Evolutionary conservation across 163 green algal genomes (phyloP).

Genomic region (Chlamydomonas reinhardtii): DNA sequence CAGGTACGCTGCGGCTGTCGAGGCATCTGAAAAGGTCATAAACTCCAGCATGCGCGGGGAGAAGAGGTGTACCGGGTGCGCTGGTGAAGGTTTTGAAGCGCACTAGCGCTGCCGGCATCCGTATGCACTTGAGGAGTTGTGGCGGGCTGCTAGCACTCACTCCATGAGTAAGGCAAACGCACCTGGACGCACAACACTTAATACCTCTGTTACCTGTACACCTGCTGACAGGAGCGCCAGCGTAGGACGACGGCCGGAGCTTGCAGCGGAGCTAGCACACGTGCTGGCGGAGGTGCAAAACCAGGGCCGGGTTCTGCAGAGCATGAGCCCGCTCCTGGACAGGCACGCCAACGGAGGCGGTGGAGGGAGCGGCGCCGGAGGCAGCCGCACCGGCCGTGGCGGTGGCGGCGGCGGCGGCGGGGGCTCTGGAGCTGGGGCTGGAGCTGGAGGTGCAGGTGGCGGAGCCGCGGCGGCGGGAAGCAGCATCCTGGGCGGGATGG

Average conservation of each 20-base stretch:
- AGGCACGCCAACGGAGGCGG: not conserved
- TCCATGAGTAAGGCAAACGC: no score
- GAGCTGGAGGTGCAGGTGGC: no score
- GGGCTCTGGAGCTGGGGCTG: not conserved
- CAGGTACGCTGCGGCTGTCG: no score
- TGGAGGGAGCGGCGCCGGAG: not conserved
- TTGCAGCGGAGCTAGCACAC: not conserved
- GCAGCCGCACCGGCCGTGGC: not conserved
- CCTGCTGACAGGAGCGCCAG: slow-evolving; percentile 12
- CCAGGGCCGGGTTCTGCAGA: slow-evolving; percentile 1
- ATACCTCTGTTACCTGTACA: no score
- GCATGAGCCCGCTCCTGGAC: not conserved
- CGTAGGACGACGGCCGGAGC: not conserved
- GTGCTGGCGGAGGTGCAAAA: slow-evolving; percentile 13
- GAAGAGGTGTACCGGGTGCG: no score
- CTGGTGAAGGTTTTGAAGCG: no score
- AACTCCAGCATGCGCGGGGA: no score
- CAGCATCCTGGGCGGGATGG: slow-evolving; percentile 17
- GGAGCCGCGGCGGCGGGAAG: not conserved
- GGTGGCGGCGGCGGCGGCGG: not conserved
- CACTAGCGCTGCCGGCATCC: no score
- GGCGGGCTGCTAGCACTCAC: no score
- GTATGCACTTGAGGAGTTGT: no score
- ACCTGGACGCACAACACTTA: no score
- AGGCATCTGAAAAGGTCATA: no score